Base-by-base conservation (phyloP, 75 land plant species). In the Isoetes taiwanensis region DNA sequence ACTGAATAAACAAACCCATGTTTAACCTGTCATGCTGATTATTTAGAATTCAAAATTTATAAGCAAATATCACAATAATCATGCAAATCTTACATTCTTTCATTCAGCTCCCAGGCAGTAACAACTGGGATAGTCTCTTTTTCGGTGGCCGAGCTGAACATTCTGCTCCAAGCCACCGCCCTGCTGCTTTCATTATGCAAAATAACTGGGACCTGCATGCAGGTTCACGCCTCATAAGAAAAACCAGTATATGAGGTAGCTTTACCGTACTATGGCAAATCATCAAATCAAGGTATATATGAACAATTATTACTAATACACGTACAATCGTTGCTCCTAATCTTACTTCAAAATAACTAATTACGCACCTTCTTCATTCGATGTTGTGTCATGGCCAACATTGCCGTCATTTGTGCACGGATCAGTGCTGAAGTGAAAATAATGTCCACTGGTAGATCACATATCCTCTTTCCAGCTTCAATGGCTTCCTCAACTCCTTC, bases 301-400 rank as follows among this genome's bases (percentile, higher is more conserved):
- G n/a, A n/a, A n/a, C n/a, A n/a, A n/a, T n/a, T n/a, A n/a, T n/a
- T n/a, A n/a, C n/a, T n/a, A n/a, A n/a, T n/a, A n/a, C n/a, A n/a
- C n/a, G n/a, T n/a, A n/a, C n/a, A n/a, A n/a, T n/a, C n/a, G n/a
- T n/a, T n/a, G n/a, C n/a, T n/a, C n/a, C n/a, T n/a, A n/a, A n/a
- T n/a, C n/a, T n/a, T n/a, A n/a, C n/a, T n/a, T n/a, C n/a, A n/a
- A n/a, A 34, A 3, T 41, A 41, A 42, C 28, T 12, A n/a, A 10
- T 16, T 0, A 12, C 34, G n/a, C 43, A 90, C 91, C 87, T 86
- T 90, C 56, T 72, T 84, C 46, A 73, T 80, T 12, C 94, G 84
- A 58, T 90, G 97, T 54, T 90, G 93, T 11, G 94, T 86, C 97
- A 90, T 90, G 55, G 97, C 97, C 68, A 90, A 87, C 97, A 90